Base-by-base conservation (phyloP, 179 eudicot species). In the Kewa caespitosa region DNA sequence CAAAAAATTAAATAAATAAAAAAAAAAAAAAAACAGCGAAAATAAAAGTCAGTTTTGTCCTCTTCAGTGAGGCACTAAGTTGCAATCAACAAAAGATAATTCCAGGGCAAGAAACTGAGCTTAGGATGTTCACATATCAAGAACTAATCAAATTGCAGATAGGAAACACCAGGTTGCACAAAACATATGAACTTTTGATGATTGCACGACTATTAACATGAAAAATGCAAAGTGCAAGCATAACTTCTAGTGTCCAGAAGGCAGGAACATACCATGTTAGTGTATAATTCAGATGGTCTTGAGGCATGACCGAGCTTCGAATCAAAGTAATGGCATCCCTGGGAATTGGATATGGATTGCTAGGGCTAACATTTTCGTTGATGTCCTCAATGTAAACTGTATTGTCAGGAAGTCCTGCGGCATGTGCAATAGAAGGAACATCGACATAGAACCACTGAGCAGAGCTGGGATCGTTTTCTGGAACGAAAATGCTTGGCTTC, bases 231-330 rank as follows among this genome's bases (percentile, higher is more conserved):
- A 54, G 6, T 42, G 8, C 13, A 11, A 18, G 14, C 33, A 14
- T 27, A 50, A 18, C 8, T 50, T 22, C 57, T 20, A 74, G 50
- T 69, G 23, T 34, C 8, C 54, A 50, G 73, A 38, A 63, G 69
- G 50, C 3, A 78, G 36, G 6, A 67, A 61, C 82, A 61, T 89
- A 95, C 99, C 99, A 95, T 68, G 99, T 95, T 66, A 95, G 31
- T 75, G 85, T 89, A 81, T 95, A 95, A 75, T 95, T 93, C 61
- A 95, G 88, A 87, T 95, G 99, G 85, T 92, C 97, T 75, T 90
- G 99, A 14, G 99, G 99, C 98, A 94, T 92, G 72, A 90, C 97
- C 59, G 99, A 95, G 84, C 90, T 90, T 54, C 91, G 90, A 80
- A 93, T 87, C 77, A 95, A 85, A 42, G 88, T 76, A 72, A 76